Evolutionary conservation across 2,329 filamentous ascomycete genomes (phyloP), one percentile per base, ranked within the genome.

Genomic region (Reticulascus tulasneorum): DNA sequence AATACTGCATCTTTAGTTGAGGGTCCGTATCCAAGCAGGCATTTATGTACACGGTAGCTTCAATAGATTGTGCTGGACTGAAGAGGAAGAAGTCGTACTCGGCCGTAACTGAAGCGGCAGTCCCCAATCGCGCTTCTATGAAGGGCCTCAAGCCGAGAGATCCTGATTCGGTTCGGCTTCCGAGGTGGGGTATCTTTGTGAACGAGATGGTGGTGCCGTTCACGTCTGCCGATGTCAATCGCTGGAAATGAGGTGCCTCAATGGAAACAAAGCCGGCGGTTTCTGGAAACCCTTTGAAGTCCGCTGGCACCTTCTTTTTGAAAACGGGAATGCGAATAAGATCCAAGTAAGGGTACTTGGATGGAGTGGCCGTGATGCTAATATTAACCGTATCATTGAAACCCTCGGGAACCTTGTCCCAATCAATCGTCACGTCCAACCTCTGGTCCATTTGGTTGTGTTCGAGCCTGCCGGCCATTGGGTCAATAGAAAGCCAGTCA

Each of bases 1-100:
- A 66, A 42, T 70, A 75, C 5, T 55, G 58, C 46, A 76, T 65
- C 2, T 61, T 66, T 0, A 61, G 54, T 22, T 59, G 54, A 2
- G 72, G 70, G 40, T 71, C 63, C 12, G 67, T 64, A 45, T 76
- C 73, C 7, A 73, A 58, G 0, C 63, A 49, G 7, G 44, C 47
- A 28, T 49, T 57, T 39, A 59, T 48, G 35, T 54, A 56, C 6
- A 55, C 40, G 1, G 47, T 48, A 1, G 50, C 53, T 4, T 46
- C 43, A 5, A 59, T 38, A 10, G 15, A 5, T 7, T 22, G 33
- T 1, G 31, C 15, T 3, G 35, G 29, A n/a, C 45, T 19, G 38
- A 51, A 50, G 15, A 58, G 35, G 37, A 49, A 57, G 24, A 58
- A 46, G n/a, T 49, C 38, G 37, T 56, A 58, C 17, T 51, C 48